Percentiles rank a stretch among this genome's conserved stretches.
phyloP scores from a whole-genome alignment of 2,329 filamentous ascomycete species.

The Cadophora sp. region DNA sequence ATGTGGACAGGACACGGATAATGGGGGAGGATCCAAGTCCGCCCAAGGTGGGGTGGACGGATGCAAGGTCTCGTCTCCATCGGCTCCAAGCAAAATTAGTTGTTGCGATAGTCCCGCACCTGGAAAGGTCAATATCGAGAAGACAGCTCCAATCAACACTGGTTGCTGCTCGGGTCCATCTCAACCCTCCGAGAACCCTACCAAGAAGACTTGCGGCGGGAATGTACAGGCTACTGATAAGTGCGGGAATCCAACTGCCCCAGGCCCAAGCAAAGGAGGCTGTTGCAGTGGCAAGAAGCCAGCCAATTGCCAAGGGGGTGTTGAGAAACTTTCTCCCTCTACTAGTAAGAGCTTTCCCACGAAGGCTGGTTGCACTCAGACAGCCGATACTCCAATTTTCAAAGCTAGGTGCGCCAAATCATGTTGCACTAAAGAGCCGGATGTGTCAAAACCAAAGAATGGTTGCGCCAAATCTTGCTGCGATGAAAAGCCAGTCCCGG shows the following conservation, averaged over 20 bases:
- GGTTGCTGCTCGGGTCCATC: constrained; percentile 2
- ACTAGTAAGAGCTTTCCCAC: background rate
- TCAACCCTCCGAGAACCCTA: background rate
- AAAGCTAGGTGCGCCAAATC: background rate
- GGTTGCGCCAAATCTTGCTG: constrained; percentile 6
- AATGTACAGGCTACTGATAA: background rate
- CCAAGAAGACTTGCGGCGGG: background rate
- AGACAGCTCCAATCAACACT: background rate
- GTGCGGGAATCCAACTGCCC: background rate
- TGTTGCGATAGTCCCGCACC: background rate
- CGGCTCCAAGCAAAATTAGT: too few species aligned
- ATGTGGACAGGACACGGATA: background rate
- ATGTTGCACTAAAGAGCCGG: background rate
- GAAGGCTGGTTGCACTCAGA: background rate
- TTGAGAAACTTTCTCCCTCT: background rate
- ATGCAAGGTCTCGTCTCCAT: background rate
- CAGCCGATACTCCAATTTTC: background rate
- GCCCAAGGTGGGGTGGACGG: background rate
- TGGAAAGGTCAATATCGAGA: background rate
- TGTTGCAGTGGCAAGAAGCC: background rate
- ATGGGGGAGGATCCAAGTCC: background rate
- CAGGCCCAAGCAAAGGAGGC: background rate
- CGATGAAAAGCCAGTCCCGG: background rate
- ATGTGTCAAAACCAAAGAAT: background rate
- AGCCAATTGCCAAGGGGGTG: background rate